Evolutionary conservation across 1,139 yeast species (phyloP), one percentile per base, ranked within the genome.

Genomic region (Protomyces macrosporus): DNA sequence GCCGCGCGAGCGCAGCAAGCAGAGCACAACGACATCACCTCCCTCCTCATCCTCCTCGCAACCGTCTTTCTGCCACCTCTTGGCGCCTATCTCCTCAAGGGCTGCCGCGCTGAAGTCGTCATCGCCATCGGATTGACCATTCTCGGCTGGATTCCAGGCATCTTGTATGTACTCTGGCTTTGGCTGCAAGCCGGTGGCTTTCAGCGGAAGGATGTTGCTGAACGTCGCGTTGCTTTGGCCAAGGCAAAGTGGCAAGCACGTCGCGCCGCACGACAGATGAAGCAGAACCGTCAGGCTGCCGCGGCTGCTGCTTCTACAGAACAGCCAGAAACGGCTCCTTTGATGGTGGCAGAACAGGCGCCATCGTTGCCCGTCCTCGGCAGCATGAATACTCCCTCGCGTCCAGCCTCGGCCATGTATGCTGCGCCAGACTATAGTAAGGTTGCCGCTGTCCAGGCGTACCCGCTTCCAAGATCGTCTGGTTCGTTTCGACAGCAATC

Each of bases 91-190:
- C 55, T 68, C 60, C 59, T 68, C 60, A 53, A 60, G 4, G 69
- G 69, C 10, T 68, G 69, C 55, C 65, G 68, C n/a, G 66, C 66
- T 34, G 69, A 67, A 34, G 55, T 68, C 42, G 40, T 67, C 45
- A 67, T 68, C 48, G 65, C 65, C 51, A 52, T 66, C 30, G 55
- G 58, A 14, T 65, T 68, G 53, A 66, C 69, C 7, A 14, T 68
- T 14, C 69, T 68, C 23, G 69, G 69, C 23, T 67, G 67, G 59
- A 36, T 68, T 12, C 69, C 69, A 4, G 69, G 69, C 4, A 7
- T 52, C 14, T 23, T 50, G 32, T 58, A 64, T 65, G 42, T 64
- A 52, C 12, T 67, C 60, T 51, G 67, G 68, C 5, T 58, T 63
- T 57, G 60, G 60, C 55, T 48, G 30, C 16, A 32, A 6, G 60